Conservation (phyloP, 1,284 basidiomycete genomes). For the Cryptococcus wingfieldii region DNA sequence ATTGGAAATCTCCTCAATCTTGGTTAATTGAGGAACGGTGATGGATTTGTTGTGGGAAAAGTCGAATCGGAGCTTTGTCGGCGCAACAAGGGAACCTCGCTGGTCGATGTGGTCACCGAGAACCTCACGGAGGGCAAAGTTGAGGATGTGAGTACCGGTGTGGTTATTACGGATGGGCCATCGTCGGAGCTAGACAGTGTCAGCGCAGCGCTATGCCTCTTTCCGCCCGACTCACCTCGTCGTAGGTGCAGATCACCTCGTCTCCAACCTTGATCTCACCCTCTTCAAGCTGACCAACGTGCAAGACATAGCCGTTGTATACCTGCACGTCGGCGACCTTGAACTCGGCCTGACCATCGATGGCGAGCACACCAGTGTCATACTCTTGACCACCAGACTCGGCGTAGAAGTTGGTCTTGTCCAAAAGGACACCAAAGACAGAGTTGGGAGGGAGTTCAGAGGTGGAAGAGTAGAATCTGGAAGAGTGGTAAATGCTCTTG, state of each 20-base stretch:
- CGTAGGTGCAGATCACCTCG: conserved; percentile 67
- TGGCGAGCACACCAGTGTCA: conserved; percentile 89
- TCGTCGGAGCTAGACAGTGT: conserved; percentile 65
- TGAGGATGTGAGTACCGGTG: conserved; percentile 97
- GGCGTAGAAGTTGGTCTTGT: conserved; percentile 96
- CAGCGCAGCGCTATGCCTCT: neutral
- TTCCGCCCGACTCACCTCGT: conserved; percentile 56
- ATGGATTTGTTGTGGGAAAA: conserved; percentile 95
- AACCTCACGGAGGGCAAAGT: conserved; percentile 85
- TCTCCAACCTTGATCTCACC: conserved; percentile 65
- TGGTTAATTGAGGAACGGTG: conserved; percentile 64
- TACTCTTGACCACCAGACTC: conserved; percentile 97
- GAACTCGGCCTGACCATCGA: conserved; percentile 88
- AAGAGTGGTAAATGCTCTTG: conserved; percentile 81
- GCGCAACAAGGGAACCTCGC: conserved; percentile 94
- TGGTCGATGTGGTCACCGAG: conserved; percentile 97
- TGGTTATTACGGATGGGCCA: conserved; percentile 97
- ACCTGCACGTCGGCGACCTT: conserved; percentile 89
- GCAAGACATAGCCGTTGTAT: conserved; percentile 79
- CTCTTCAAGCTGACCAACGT: conserved; percentile 81
- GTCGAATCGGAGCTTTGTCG: conserved; percentile 93
- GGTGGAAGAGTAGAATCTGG: conserved; percentile 70
- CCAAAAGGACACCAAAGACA: conserved; percentile 81
- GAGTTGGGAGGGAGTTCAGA: conserved; percentile 58
- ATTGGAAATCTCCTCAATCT: conserved; percentile 78